phyloP scores from a whole-genome alignment of 176 grass and related monocot species.

The Calamus simplicifolius region DNA sequence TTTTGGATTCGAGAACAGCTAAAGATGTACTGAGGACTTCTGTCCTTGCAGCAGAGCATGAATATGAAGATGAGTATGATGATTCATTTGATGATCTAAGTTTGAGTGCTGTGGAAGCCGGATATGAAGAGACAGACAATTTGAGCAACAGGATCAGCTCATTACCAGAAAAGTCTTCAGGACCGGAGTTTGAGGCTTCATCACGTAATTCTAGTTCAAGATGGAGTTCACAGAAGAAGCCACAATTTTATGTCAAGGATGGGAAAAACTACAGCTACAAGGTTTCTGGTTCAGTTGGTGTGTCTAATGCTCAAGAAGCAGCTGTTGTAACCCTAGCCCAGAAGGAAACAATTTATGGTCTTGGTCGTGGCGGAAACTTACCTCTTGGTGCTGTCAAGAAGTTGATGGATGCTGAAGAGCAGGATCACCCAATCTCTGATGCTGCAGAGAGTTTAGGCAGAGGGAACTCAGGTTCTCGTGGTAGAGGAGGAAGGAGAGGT shows the following conservation, averaged over 20 bases:
- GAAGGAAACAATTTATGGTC: constrained; percentile 74
- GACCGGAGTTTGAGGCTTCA: constrained; percentile 14
- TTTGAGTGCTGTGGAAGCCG: constrained; percentile 75
- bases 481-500: constrained; percentile 36
- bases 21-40: constrained; percentile 46
- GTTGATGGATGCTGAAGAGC: constrained; percentile 35
- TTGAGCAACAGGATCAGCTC: constrained; percentile 17
- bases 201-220: constrained; percentile 33
- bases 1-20: constrained; percentile 55
- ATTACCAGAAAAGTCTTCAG: constrained; percentile 3
- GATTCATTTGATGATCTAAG: constrained; percentile 97
- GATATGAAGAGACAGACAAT: constrained; percentile 70
- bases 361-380: constrained; percentile 87
- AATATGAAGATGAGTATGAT: constrained; percentile 96
- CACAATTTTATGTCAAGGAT: constrained; percentile 90
- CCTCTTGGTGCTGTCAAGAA: constrained; percentile 44
- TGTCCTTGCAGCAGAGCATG: constrained; percentile 59
- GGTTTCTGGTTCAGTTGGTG: constrained; percentile 75
- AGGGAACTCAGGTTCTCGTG: constrained; percentile 33
- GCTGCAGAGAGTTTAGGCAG: constrained; percentile 24
- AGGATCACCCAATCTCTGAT: constrained; percentile 6
- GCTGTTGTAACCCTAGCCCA: constrained; percentile 42
- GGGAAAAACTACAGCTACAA: constrained; percentile 98
- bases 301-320: constrained; percentile 67
- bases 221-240: constrained; percentile 78